These are phyloP conservation scores for Kurtzmaniella natalensis DNA, from an alignment of 1,139 yeast genomes.

Conservation along the genomic window DNA sequence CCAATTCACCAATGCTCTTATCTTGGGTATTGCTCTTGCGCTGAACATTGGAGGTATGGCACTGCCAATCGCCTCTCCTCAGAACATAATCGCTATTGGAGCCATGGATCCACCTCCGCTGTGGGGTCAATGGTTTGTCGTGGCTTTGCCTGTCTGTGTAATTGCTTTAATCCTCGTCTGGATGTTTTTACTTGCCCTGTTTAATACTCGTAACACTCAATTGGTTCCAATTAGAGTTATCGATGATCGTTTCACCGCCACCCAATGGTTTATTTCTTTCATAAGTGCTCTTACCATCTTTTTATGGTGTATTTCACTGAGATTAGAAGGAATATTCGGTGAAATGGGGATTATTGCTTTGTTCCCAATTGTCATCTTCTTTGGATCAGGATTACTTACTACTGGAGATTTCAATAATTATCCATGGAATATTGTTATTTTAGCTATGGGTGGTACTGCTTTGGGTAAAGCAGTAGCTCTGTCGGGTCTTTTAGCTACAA, in stretches of 20 bases:
- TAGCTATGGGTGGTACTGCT: conserved; percentile 80
- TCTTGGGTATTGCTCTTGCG: conserved; percentile 68
- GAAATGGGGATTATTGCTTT: conserved; percentile 70
- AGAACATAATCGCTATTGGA: conserved; percentile 70
- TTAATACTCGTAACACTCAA: conserved; percentile 40
- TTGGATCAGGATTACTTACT: conserved; percentile 64
- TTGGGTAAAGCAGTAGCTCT: conserved; percentile 71
- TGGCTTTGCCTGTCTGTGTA: conserved; percentile 61
- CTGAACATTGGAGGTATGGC: conserved; percentile 78
- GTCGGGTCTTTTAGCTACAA: conserved; percentile 62
- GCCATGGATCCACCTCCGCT: conserved; percentile 63
- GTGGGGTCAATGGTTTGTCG: conserved; percentile 77
- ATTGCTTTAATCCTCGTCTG: conserved; percentile 52
- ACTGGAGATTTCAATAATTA: conserved; percentile 66
- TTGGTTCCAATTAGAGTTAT: conserved; percentile 53
- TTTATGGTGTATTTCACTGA: conserved; percentile 67
- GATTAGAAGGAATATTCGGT: conserved; percentile 54
- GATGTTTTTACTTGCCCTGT: conserved; percentile 53
- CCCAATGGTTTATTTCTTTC: conserved; percentile 61
- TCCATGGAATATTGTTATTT: conserved; percentile 72
- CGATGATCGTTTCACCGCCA: conserved; percentile 52
- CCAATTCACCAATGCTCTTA: conserved; percentile 58
- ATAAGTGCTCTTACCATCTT: conserved; percentile 54
- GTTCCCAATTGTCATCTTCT: conserved; percentile 60
- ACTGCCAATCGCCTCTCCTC: conserved; percentile 78